Conservation (phyloP, 345 rosid genomes). For the Salix viminalis region DNA sequence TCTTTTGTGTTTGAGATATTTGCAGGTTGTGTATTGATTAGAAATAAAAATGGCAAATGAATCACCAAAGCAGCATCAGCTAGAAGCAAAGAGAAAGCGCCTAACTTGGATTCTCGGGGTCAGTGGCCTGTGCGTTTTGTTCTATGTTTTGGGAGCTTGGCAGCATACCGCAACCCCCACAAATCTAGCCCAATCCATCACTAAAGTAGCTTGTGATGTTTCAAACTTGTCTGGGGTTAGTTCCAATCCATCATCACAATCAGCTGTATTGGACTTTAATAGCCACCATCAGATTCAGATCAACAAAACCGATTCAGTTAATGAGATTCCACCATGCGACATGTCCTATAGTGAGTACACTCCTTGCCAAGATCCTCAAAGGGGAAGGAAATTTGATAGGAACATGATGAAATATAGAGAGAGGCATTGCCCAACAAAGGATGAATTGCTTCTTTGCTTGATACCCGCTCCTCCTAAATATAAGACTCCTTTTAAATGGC, state of each 20-base stretch:
- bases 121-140: constrained; percentile 77
- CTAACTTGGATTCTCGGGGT: constrained; percentile 72
- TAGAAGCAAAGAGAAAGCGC: constrained; percentile 65
- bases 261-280: constrained; percentile 49
- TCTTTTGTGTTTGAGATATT: neutral
- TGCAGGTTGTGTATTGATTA: constrained; percentile 4
- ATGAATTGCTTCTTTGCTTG: constrained; percentile 64
- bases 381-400: constrained; percentile 75
- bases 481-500: constrained; percentile 96
- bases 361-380: constrained; percentile 70
- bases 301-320: constrained; percentile 32
- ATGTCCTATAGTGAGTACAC: constrained; percentile 73
- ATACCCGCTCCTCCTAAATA: constrained; percentile 95
- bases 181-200: constrained; percentile 34
- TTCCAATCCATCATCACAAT: constrained; percentile 21
- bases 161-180: constrained; percentile 42
- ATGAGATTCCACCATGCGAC: constrained; percentile 62
- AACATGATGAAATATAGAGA: constrained; percentile 82
- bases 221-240: constrained; percentile 23
- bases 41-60: constrained; percentile 50
- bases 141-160: constrained; percentile 84
- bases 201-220: constrained; percentile 42
- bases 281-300: constrained; percentile 64
- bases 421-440: constrained; percentile 80
- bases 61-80: constrained; percentile 55